phyloP scores from a whole-genome alignment of 306 rosid genomes.

The Cucumis hystrix region DNA sequence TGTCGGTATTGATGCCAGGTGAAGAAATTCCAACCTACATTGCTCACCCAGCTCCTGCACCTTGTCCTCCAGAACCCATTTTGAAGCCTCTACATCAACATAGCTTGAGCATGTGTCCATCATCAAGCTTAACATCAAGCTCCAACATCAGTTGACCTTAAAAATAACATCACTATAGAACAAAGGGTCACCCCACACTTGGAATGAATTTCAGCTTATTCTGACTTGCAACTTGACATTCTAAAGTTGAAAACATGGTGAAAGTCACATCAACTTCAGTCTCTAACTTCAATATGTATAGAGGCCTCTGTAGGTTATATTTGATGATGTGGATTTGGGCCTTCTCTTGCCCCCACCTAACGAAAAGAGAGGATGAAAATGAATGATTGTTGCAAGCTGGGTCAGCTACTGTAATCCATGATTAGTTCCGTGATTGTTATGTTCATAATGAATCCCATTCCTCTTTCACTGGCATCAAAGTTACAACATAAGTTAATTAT shows the following conservation, averaged over 20 bases:
- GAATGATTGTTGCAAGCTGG: conserved; percentile 7
- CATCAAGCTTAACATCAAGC: conserved; percentile 3
- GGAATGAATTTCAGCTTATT: background rate
- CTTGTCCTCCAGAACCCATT: conserved; percentile 26
- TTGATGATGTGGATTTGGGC: conserved; percentile 5
- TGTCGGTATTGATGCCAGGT: conserved; percentile 68
- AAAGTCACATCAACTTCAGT: conserved; percentile 5
- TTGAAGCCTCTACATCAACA: conserved; percentile 29
- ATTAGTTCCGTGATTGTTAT: conserved; percentile 3
- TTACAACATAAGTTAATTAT: background rate
- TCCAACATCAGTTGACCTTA: conserved; percentile 4
- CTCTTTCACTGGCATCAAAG: conserved; percentile 1
- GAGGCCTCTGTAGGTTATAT: background rate
- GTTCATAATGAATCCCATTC: conserved; percentile 7
- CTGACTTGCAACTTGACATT: conserved; percentile 4
- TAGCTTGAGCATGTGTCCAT: background rate
- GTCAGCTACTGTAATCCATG: conserved; percentile 5
- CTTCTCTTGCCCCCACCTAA: conserved; percentile 4
- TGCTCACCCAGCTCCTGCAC: conserved; percentile 48
- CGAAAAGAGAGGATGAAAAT: background rate
- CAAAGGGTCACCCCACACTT: background rate
- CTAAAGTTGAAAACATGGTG: conserved; percentile 4
- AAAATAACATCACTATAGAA: background rate
- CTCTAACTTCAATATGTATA: background rate
- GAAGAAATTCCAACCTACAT: conserved; percentile 52